A percentile compares a stretch with the other conserved stretches of the same genome.
Evolutionary conservation across 75 land plant genomes (phyloP).

Genomic region (Azolla pinnata): DNA sequence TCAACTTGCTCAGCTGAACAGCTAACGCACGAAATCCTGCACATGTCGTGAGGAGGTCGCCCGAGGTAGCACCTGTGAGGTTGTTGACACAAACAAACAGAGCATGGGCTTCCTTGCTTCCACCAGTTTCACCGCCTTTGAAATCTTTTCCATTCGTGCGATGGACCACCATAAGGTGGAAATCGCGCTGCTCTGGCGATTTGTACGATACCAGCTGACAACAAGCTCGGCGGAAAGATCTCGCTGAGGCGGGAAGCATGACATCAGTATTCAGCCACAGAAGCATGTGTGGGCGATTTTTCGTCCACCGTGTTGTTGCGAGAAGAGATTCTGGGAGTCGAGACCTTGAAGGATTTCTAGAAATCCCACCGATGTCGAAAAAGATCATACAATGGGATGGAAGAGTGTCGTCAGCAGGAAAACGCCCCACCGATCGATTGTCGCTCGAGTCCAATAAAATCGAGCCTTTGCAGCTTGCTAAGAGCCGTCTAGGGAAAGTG

Average conservation of each 20-base stretch:
- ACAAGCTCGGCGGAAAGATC: conserved; percentile 7
- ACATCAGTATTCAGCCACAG: conserved; percentile 11
- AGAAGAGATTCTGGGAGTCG: conserved; percentile 4
- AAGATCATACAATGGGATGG: conserved; percentile 33
- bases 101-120: conserved; percentile 23
- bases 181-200: conserved; percentile 1
- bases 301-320: not conserved
- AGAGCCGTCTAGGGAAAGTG: no score
- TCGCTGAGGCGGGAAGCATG: conserved; percentile 5
- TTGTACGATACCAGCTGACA: conserved; percentile 5
- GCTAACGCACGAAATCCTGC: conserved; percentile 16
- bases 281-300: no score
- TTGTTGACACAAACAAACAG: conserved; percentile 32
- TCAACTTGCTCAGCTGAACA: conserved; percentile 40
- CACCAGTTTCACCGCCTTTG: conserved; percentile 26
- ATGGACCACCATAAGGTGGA: conserved; percentile 31
- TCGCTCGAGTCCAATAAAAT: conserved; percentile 33
- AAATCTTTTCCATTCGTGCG: conserved; percentile 40
- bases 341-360: conserved; percentile 10
- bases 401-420: conserved; percentile 25
- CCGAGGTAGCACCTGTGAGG: conserved; percentile 45
- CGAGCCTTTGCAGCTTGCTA: conserved; percentile 18
- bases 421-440: conserved; percentile 21
- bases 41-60: no score
- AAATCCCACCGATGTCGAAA: conserved; percentile 34